Evolutionary conservation across 2,329 filamentous ascomycete genomes (phyloP).

Genomic region (Mollisiaceae sp.): DNA sequence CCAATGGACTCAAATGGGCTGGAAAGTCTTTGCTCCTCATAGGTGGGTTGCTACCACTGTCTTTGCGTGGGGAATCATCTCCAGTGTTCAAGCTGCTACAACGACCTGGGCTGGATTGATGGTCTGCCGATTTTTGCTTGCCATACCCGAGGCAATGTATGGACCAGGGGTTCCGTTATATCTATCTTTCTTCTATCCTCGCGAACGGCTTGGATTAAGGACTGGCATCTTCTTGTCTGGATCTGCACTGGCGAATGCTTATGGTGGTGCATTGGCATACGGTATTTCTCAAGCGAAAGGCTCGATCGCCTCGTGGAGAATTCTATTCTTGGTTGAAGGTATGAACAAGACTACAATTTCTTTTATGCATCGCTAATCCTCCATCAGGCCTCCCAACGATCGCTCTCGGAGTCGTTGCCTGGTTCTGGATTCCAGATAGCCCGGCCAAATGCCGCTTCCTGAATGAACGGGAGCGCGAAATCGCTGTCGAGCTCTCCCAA

Average conservation of each 20-base stretch:
- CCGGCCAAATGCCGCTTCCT: constrained; percentile 67
- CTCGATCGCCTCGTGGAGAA: constrained; percentile 77
- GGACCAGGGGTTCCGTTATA: constrained; percentile 61
- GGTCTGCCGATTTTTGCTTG: constrained; percentile 58
- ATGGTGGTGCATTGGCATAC: constrained; percentile 79
- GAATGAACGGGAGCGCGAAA: constrained; percentile 63
- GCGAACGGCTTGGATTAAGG: constrained; percentile 76
- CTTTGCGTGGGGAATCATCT: constrained; percentile 74
- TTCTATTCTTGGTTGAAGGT: constrained; percentile 80
- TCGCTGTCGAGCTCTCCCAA: constrained; percentile 68
- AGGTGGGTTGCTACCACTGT: constrained; percentile 49
- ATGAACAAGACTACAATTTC: not conserved
- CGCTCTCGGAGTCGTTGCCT: constrained; percentile 74
- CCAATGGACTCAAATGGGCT: constrained; percentile 43
- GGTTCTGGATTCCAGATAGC: constrained; percentile 74
- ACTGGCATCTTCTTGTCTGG: constrained; percentile 87
- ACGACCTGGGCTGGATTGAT: constrained; percentile 65
- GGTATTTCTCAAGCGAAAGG: constrained; percentile 67
- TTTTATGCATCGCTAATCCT: constrained; percentile 2
- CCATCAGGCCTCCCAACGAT: constrained; percentile 68
- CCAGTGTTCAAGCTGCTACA: constrained; percentile 70
- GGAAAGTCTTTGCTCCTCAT: constrained; percentile 42
- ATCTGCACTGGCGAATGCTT: constrained; percentile 76
- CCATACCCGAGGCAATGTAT: constrained; percentile 66
- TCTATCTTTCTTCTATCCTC: constrained; percentile 63